phyloP scores from a whole-genome alignment of 2,329 filamentous ascomycete genomes.

The Microdochium trichocladiopsis region DNA sequence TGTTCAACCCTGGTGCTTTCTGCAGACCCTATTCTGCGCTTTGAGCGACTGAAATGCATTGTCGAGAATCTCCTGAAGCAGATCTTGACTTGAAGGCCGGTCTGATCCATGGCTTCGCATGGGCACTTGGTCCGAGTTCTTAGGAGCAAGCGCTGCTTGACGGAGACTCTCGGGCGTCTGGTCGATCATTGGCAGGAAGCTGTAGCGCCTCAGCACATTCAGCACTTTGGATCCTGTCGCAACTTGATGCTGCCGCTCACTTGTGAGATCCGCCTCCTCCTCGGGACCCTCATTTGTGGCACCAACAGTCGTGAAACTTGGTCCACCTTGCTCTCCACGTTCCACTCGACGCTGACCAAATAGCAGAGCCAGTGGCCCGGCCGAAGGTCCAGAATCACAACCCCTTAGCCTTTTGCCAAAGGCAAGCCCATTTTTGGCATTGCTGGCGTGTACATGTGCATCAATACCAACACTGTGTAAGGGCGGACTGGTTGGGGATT shows the following conservation, averaged over 20 bases:
- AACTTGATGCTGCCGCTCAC: neutral
- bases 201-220: constrained; percentile 16
- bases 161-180: constrained; percentile 13
- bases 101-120: neutral
- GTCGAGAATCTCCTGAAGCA: neutral
- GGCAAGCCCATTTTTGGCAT: neutral
- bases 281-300: neutral
- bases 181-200: constrained; percentile 16
- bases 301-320: neutral
- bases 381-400: neutral
- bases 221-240: constrained; percentile 3
- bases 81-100: neutral
- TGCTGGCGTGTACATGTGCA: neutral
- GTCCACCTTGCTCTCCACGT: neutral
- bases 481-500: neutral
- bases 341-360: neutral
- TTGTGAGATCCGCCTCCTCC: neutral
- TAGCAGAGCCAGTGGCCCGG: neutral
- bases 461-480: neutral
- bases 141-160: neutral
- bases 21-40: neutral
- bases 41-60: neutral
- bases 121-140: neutral
- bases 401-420: neutral
- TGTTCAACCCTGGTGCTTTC: neutral